phyloP scores from a whole-genome alignment of 306 rosid species.

The Cucumis melo region DNA sequence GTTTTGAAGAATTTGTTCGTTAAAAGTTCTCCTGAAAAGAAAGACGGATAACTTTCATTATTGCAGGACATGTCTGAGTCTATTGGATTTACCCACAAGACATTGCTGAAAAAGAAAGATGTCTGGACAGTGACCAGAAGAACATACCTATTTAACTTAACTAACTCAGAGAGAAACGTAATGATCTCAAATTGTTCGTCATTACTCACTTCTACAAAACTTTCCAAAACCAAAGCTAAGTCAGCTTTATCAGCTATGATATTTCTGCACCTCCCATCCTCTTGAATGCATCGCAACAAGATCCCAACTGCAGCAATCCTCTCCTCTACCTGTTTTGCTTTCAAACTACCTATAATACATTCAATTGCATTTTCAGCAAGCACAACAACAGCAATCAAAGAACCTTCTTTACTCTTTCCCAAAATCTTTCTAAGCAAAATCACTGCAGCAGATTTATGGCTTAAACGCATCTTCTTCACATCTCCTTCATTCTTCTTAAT shows the following conservation, averaged over 20 bases:
- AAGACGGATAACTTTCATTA: background rate
- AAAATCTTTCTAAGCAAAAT: slow-evolving; percentile 49
- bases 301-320: slow-evolving; percentile 63
- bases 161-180: slow-evolving; percentile 53
- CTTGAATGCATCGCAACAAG: slow-evolving; percentile 59
- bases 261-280: slow-evolving; percentile 68
- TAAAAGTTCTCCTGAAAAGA: slow-evolving; percentile 58
- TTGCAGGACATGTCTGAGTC: background rate
- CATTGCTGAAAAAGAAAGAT: background rate
- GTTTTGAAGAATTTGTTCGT: slow-evolving; percentile 59
- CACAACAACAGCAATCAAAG: slow-evolving; percentile 29
- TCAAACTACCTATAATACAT: slow-evolving; percentile 38
- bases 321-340: slow-evolving; percentile 53
- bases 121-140: background rate
- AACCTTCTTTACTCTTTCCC: slow-evolving; percentile 36
- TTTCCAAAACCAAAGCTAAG: slow-evolving; percentile 49
- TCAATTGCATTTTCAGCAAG: slow-evolving; percentile 35
- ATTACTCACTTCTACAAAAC: slow-evolving; percentile 40
- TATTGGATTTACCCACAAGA: background rate
- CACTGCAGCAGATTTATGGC: slow-evolving; percentile 60
- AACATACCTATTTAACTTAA: slow-evolving; percentile 58
- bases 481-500: slow-evolving; percentile 43
- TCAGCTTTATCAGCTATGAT: slow-evolving; percentile 59
- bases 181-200: slow-evolving; percentile 51
- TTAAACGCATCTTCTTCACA: slow-evolving; percentile 41